A percentile compares a stretch with the other conserved stretches of the same genome.
phyloP scores from a whole-genome alignment of 768 basidiomycete species.

The Pulveroboletus sp. region DNA sequence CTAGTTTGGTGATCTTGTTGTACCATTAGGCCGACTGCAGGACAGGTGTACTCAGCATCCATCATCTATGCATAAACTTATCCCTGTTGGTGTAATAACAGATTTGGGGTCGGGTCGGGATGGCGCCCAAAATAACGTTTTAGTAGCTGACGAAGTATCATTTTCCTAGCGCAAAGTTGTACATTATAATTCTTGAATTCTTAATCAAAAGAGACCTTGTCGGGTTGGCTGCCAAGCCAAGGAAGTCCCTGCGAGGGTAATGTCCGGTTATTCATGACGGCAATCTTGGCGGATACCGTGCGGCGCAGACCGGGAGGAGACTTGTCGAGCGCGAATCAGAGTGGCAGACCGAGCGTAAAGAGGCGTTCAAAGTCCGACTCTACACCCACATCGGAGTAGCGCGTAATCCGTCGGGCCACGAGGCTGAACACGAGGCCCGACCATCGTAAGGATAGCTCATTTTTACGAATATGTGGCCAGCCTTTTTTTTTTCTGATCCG shows the following conservation, averaged over 20 bases:
- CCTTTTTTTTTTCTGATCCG: background rate
- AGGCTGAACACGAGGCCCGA: background rate
- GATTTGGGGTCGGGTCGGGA: background rate
- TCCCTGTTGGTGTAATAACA: constrained; percentile 11
- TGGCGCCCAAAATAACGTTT: background rate
- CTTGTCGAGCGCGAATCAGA: no score
- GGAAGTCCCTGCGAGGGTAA: no score
- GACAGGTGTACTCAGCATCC: background rate
- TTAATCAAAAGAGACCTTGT: background rate
- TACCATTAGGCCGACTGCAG: constrained; percentile 9
- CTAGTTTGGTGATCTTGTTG: constrained; percentile 3
- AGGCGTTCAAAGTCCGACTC: background rate
- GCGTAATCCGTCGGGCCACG: background rate
- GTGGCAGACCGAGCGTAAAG: no score
- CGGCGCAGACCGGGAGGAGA: no score
- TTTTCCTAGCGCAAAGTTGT: background rate
- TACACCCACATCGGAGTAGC: no score
- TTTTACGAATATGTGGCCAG: no score
- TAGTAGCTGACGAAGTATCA: background rate
- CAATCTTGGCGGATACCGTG: no score
- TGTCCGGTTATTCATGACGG: no score
- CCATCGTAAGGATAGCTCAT: background rate
- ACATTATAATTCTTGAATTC: background rate
- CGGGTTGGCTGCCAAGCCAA: no score
- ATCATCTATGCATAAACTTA: background rate